These are phyloP conservation scores for Cinchona pubescens DNA, from an alignment of 257 asterid species.

Conservation along the genomic window DNA sequence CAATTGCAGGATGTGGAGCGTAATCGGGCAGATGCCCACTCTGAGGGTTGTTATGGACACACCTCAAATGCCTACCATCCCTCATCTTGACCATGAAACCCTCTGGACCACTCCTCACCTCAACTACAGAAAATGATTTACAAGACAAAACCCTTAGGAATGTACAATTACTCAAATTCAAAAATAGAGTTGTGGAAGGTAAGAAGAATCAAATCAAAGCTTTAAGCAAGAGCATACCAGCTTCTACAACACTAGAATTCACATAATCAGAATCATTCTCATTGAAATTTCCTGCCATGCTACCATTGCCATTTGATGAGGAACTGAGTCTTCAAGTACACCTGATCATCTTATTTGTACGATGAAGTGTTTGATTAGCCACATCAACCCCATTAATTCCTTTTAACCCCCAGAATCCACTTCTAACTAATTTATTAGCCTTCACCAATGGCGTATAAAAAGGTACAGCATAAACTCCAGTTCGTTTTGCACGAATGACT, in stretches of 20 bases:
- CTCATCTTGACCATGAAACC: slow-evolving; percentile 98
- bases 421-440: slow-evolving; percentile 41
- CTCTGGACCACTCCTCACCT: slow-evolving; percentile 89
- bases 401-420: slow-evolving; percentile 55
- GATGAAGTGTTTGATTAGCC: slow-evolving; percentile 25
- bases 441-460: slow-evolving; percentile 41
- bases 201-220: neutral
- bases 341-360: slow-evolving; percentile 35
- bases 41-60: slow-evolving; percentile 79
- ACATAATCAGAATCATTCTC: slow-evolving; percentile 83
- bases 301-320: slow-evolving; percentile 80
- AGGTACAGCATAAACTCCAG: slow-evolving; percentile 41
- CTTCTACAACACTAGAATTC: slow-evolving; percentile 84
- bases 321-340: slow-evolving; percentile 85
- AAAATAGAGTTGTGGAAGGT: no score
- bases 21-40: slow-evolving; percentile 76
- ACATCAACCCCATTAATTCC: slow-evolving; percentile 25
- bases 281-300: slow-evolving; percentile 73
- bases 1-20: slow-evolving; percentile 96
- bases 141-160: neutral
- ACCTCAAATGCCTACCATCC: slow-evolving; percentile 75
- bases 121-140: slow-evolving; percentile 48
- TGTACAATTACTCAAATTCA: neutral
- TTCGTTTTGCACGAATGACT: slow-evolving; percentile 53
- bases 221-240: slow-evolving; percentile 46